phyloP scores from a whole-genome alignment of 139 green algal species.

The Tetraselmis chui region DNA sequence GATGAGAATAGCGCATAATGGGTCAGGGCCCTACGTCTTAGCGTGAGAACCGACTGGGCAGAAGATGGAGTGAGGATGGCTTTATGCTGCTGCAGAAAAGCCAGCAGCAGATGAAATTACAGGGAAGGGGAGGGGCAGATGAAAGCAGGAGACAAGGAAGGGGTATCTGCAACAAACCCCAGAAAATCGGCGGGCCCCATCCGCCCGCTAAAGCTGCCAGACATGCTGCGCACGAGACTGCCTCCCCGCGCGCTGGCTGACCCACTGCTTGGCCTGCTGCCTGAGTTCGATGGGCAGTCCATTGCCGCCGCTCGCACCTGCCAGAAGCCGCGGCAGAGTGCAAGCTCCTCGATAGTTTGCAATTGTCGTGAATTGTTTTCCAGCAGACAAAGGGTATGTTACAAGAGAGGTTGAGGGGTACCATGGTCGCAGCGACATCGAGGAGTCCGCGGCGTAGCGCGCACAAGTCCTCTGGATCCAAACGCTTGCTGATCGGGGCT shows the following conservation, averaged over 20 bases:
- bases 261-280: background rate
- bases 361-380: too few relatives aligned
- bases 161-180: too few relatives aligned
- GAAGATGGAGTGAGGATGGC: too few relatives aligned
- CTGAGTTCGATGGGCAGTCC: background rate
- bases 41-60: too few relatives aligned
- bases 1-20: too few relatives aligned
- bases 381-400: background rate
- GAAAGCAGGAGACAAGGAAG: too few relatives aligned
- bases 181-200: background rate
- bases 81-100: too few relatives aligned
- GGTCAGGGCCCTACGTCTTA: too few relatives aligned
- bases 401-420: too few relatives aligned
- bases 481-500: background rate
- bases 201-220: background rate
- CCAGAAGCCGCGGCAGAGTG: background rate
- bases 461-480: constrained; percentile 4
- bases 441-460: constrained; percentile 18
- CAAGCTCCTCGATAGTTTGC: too few relatives aligned
- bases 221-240: background rate
- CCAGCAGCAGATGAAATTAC: too few relatives aligned
- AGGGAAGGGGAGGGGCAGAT: too few relatives aligned
- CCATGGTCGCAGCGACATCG: constrained; percentile 1
- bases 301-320: background rate
- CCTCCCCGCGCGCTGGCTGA: background rate